Percentiles rank a stretch among this genome's conserved stretches.
phyloP scores from a whole-genome alignment of 129 eudicot species.

The Deinandra increscens region DNA sequence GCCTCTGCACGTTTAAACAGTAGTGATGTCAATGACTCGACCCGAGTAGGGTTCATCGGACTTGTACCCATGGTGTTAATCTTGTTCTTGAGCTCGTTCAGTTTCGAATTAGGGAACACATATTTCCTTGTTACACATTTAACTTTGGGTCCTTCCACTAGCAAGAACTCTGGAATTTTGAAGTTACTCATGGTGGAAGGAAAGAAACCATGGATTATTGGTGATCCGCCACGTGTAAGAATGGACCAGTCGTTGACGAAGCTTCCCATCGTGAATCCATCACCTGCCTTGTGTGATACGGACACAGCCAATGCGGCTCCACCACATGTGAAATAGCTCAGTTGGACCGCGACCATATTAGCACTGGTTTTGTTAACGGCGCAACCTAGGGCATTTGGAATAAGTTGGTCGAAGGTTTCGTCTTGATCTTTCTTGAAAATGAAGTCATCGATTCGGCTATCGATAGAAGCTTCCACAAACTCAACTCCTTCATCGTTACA shows the following conservation, averaged over 20 bases:
- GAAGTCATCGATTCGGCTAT: background rate
- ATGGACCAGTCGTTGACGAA: conserved; percentile 1
- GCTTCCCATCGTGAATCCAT: background rate
- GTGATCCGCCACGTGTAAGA: background rate
- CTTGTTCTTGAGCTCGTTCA: background rate
- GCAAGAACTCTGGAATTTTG: background rate
- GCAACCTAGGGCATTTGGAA: background rate
- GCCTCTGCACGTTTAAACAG: background rate
- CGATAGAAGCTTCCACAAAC: conserved; percentile 6
- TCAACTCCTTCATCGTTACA: conserved; percentile 6
- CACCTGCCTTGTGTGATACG: conserved; percentile 5
- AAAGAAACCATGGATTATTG: background rate
- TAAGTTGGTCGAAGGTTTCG: background rate
- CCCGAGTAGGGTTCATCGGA: too few relatives aligned
- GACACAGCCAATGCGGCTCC: background rate
- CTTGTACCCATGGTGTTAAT: too few relatives aligned
- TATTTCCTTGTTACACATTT: background rate
- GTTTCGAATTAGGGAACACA: background rate
- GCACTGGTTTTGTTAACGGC: background rate
- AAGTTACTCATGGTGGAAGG: background rate
- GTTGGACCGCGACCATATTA: background rate
- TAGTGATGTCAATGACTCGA: background rate
- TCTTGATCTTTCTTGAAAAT: conserved; percentile 4
- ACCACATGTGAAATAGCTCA: background rate
- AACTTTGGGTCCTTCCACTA: background rate